Conservation (phyloP, 768 basidiomycete genomes). For the Xanthoconium purpureum region DNA sequence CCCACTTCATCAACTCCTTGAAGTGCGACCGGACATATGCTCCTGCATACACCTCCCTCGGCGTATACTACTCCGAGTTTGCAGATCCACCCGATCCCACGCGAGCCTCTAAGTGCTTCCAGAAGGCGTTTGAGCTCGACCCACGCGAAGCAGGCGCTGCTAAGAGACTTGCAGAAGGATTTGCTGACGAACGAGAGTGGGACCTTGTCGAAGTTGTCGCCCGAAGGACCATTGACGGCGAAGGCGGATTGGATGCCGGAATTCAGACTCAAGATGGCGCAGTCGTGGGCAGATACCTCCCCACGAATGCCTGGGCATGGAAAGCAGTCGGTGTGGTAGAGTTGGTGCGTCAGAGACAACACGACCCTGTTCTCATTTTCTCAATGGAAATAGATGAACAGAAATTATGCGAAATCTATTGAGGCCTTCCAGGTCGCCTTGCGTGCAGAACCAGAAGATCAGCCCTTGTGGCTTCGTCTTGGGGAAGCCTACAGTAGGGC, state of each 20-base stretch:
- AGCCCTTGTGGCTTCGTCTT: conserved; percentile 82
- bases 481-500: conserved; percentile 90
- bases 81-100: conserved; percentile 72
- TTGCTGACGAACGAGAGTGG: conserved; percentile 94
- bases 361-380: background rate
- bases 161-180: conserved; percentile 76
- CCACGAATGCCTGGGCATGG: conserved; percentile 96
- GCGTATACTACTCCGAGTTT: conserved; percentile 79
- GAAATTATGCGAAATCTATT: conserved; percentile 71
- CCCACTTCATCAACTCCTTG: conserved; percentile 74
- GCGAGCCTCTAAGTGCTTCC: conserved; percentile 92
- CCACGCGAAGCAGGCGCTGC: conserved; percentile 86
- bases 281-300: conserved; percentile 51
- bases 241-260: conserved; percentile 72
- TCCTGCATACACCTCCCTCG: conserved; percentile 91
- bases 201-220: conserved; percentile 94
- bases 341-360: conserved; percentile 53
- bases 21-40: conserved; percentile 76
- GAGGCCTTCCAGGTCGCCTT: conserved; percentile 85
- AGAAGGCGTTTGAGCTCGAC: conserved; percentile 97
- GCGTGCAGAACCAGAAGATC: conserved; percentile 73
- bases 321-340: conserved; percentile 92
- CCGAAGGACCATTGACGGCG: conserved; percentile 86
- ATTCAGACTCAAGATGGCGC: conserved; percentile 42
- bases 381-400: conserved; percentile 47